These are phyloP conservation scores for Atkinsonella hypoxylon DNA, from an alignment of 2,329 filamentous ascomycete species.

Conservation along the genomic window DNA sequence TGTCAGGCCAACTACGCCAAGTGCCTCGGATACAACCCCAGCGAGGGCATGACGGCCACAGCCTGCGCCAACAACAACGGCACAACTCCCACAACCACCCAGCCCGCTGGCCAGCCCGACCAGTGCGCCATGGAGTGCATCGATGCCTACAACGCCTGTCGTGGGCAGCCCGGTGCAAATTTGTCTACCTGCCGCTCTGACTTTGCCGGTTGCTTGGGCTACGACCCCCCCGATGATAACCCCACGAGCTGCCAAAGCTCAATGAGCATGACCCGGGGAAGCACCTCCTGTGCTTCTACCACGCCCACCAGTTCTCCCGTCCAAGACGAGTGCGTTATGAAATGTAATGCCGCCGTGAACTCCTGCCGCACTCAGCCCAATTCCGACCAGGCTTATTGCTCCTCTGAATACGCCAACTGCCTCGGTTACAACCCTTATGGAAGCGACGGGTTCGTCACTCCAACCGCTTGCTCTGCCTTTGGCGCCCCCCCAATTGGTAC, in stretches of 20 bases:
- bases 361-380: not conserved
- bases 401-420: slow-evolving; percentile 2
- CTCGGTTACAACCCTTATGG: slow-evolving; percentile 1
- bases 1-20: not conserved
- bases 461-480: not conserved
- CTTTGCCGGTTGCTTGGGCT: not conserved
- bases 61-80: too few species aligned
- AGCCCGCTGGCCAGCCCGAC: too few species aligned
- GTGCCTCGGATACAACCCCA: not conserved
- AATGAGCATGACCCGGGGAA: not conserved
- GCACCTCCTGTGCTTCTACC: not conserved
- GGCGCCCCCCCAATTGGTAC: not conserved
- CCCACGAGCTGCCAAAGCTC: not conserved
- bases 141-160: not conserved
- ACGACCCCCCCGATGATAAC: not conserved
- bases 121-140: not conserved
- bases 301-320: not conserved
- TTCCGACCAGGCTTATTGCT: not conserved
- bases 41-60: too few species aligned
- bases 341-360: not conserved
- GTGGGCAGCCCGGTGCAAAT: not conserved
- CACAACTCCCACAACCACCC: too few species aligned
- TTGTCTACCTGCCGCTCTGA: not conserved
- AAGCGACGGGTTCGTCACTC: not conserved
- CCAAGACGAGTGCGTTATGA: slow-evolving; percentile 1